These are phyloP conservation scores for Solanum megistacrolobum DNA, from an alignment of 257 asterid genomes.

Conservation along the genomic window DNA sequence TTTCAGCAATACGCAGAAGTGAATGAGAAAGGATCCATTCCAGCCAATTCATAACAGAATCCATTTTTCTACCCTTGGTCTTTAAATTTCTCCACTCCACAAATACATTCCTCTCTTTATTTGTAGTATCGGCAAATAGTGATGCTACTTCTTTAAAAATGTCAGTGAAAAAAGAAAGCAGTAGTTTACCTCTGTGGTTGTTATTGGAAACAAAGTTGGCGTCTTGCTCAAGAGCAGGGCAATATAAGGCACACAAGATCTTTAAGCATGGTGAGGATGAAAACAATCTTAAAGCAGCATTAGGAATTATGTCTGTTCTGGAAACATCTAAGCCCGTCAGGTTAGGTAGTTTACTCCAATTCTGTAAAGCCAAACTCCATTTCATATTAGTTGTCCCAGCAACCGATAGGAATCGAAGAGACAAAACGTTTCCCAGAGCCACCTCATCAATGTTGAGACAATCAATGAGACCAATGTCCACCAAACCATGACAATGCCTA, in stretches of 20 bases:
- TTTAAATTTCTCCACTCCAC: conserved; percentile 33
- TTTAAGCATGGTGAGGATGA: conserved; percentile 45
- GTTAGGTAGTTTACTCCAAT: conserved; percentile 51
- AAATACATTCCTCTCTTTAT: conserved; percentile 39
- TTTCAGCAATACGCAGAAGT: conserved; percentile 71
- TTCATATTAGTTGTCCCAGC: conserved; percentile 59
- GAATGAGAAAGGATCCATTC: conserved; percentile 70
- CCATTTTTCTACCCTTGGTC: conserved; percentile 31
- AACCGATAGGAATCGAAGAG: conserved; percentile 61
- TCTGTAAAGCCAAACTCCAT: conserved; percentile 41
- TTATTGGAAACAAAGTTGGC: conserved; percentile 34
- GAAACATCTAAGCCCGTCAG: conserved; percentile 73
- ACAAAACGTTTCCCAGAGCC: conserved; percentile 43
- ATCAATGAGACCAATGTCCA: conserved; percentile 65
- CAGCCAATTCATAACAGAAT: conserved; percentile 58
- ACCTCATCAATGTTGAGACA: conserved; percentile 55
- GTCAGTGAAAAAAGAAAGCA: conserved; percentile 47
- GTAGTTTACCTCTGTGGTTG: conserved; percentile 54
- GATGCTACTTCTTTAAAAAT: conserved; percentile 46
- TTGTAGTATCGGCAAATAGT: conserved; percentile 38
- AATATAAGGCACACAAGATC: conserved; percentile 63
- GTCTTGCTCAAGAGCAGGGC: conserved; percentile 50
- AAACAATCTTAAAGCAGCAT: conserved; percentile 34
- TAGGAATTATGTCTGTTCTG: conserved; percentile 50
- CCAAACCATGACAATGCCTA: conserved; percentile 38